Percentiles rank a stretch among this genome's conserved stretches.
Evolutionary conservation across 495 filamentous ascomycete species (phyloP).

Genomic region (Lasiosphaeria miniovina): DNA sequence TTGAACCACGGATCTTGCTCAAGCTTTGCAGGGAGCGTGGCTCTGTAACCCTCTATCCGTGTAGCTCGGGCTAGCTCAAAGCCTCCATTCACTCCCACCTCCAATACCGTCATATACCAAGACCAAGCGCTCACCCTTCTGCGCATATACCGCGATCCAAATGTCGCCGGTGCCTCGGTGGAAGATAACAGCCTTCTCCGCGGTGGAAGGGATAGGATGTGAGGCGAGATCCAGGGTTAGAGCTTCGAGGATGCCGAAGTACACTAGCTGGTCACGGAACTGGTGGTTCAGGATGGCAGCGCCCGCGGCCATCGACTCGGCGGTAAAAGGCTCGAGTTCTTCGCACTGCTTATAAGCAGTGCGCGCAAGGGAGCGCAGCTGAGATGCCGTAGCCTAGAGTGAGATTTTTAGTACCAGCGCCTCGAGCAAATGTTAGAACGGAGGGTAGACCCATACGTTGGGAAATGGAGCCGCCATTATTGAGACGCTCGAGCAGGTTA

Average conservation of each 20-base stretch:
- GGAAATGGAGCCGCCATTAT: not conserved
- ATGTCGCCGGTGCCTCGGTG: not conserved
- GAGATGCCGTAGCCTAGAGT: not conserved
- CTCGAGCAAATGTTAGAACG: not conserved
- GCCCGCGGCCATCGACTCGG: not conserved
- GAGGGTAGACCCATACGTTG: not conserved
- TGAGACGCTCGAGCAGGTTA: not conserved
- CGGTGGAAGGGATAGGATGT: not conserved
- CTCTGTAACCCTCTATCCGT: not conserved
- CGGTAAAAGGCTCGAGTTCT: not conserved
- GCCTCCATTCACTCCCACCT: not conserved
- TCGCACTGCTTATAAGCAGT: not conserved
- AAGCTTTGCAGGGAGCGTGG: not conserved
- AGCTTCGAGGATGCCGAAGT: not conserved
- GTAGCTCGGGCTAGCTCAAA: not conserved
- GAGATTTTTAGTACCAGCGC: not conserved
- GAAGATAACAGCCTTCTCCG: not conserved
- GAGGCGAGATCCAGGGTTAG: not conserved
- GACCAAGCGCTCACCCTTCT: not conserved
- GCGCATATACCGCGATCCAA: not conserved
- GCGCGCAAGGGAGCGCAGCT: not conserved
- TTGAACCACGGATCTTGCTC: not conserved
- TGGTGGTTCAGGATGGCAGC: not conserved
- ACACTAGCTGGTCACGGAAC: not conserved
- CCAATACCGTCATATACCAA: not conserved